Evolutionary conservation across 192 early-diverging fungal species (phyloP).

Genomic region (Phlyctochytrium bullatum): DNA sequence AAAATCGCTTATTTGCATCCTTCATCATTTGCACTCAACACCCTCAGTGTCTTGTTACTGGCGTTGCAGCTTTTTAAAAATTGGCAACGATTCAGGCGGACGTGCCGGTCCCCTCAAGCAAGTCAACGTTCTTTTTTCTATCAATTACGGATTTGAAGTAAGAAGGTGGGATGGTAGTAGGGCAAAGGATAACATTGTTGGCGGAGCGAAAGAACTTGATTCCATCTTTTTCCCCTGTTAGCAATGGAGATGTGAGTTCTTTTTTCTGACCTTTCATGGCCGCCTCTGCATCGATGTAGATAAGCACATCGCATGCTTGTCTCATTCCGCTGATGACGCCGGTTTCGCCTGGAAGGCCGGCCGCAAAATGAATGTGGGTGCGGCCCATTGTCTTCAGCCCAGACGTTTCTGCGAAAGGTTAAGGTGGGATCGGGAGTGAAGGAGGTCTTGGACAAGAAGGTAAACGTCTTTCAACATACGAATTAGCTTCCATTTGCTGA

Average conservation of each 20-base stretch:
- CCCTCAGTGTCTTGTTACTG: no score
- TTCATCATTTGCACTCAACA: no score
- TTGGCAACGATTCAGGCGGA: no score
- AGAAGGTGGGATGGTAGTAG: not conserved
- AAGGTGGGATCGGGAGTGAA: not conserved
- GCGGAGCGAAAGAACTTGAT: conserved; percentile 73
- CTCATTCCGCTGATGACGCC: conserved; percentile 81
- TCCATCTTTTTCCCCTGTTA: conserved; percentile 45
- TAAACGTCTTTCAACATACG: conserved; percentile 32
- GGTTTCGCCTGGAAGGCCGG: conserved; percentile 61
- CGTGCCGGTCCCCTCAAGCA: no score
- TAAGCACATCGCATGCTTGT: conserved; percentile 61
- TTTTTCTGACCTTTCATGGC: conserved; percentile 55
- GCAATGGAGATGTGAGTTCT: not conserved
- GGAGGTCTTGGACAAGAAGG: not conserved
- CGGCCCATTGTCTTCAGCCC: conserved; percentile 78
- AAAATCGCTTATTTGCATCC: no score
- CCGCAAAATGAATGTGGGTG: conserved; percentile 89
- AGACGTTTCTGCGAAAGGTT: conserved; percentile 23
- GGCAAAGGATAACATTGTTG: conserved; percentile 75
- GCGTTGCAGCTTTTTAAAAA: no score
- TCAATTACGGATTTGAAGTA: no score
- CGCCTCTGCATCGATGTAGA: conserved; percentile 71
- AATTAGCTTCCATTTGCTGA: conserved; percentile 51
- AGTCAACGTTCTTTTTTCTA: no score